Evolutionary conservation across 768 basidiomycete species (phyloP), one percentile per base, ranked within the genome.

Genomic region (Tylopilus plumbeoviolaceoides): DNA sequence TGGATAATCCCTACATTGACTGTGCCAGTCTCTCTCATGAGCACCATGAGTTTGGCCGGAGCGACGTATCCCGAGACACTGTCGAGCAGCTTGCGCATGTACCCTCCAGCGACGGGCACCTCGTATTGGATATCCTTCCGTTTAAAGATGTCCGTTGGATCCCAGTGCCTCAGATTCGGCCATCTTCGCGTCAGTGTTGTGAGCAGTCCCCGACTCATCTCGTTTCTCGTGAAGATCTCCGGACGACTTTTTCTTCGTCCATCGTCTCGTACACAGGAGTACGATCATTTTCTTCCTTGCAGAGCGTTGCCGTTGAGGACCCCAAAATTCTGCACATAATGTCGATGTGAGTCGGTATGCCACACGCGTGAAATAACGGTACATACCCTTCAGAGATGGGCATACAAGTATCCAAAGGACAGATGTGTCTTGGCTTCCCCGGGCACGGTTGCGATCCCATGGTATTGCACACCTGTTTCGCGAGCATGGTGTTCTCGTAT

Each of bases 111-210:
- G 42, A 69, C 35, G 15, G 35, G 35, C 15, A 36, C 83, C 43
- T 76, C 77, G 66, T 93, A 94, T 51, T 75, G 72, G 44, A 91
- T 59, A 53, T 83, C 72, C 47, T 82, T 77, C 89, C 90, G 95
- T 1, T 91, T 89, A 70, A 95, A 93, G 3, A 84, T 72, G 54
- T 85, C 76, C n/a, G 64, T 70, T 71, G 3, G 27, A n/a, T n/a
- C 2, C 44, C 17, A 36, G 18, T 8, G 20, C 39, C 55, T 74
- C 77, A 0, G 21, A 18, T 12, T 23, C 2, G 14, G 41, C 5
- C 25, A 5, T 7, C 5, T 7, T 9, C 11, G 4, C 1, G 1
- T 4, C 17, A 17, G 3, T 3, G 20, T 28, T 14, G 17, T 57
- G 15, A 6, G 23, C 2, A 5, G 17, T 11, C 10, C 30, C 25